Conservation (phyloP, 2,329 filamentous ascomycete genomes). For the Phaeophleospora eucalypticola region DNA sequence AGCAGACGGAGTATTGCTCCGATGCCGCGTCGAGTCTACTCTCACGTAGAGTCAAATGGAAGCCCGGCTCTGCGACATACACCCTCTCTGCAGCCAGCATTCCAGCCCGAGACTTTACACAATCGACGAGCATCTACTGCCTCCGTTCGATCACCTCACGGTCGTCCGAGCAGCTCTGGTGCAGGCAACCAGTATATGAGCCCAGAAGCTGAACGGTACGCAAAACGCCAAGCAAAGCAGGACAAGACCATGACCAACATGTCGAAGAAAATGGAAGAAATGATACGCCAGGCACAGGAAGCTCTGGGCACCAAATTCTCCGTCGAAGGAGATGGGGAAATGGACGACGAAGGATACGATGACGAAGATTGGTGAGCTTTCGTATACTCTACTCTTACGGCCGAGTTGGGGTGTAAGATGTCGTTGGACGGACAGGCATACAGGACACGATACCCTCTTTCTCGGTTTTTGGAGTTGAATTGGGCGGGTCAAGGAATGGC, state of each 20-base stretch:
- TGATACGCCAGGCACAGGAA: constrained; percentile 86
- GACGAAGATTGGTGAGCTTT: constrained; percentile 26
- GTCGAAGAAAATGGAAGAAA: constrained; percentile 72
- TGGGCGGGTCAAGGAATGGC: too few species aligned
- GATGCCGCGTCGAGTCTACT: constrained; percentile 38
- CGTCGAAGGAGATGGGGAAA: constrained; percentile 33
- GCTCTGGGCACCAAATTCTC: constrained; percentile 60
- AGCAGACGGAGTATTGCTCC: constrained; percentile 38
- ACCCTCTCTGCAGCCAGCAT: neutral
- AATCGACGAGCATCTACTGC: constrained; percentile 54
- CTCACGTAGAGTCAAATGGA: constrained; percentile 21
- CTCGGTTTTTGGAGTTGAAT: too few species aligned
- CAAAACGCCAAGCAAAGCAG: constrained; percentile 65
- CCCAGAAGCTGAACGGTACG: constrained; percentile 68
- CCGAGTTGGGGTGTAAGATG: neutral
- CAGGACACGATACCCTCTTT: neutral
- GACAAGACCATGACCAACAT: constrained; percentile 76
- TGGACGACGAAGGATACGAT: constrained; percentile 31
- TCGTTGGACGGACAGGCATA: neutral
- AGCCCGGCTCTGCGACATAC: constrained; percentile 33
- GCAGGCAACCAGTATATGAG: constrained; percentile 31
- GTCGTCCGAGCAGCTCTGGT: constrained; percentile 18
- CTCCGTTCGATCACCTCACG: constrained; percentile 42
- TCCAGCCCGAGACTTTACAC: constrained; percentile 15
- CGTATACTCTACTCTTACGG: neutral